Percentiles rank a stretch among this genome's conserved stretches.
These are phyloP conservation scores for Calamus simplicifolius DNA, from an alignment of 176 grass and related monocot genomes.

Conservation along the genomic window DNA sequence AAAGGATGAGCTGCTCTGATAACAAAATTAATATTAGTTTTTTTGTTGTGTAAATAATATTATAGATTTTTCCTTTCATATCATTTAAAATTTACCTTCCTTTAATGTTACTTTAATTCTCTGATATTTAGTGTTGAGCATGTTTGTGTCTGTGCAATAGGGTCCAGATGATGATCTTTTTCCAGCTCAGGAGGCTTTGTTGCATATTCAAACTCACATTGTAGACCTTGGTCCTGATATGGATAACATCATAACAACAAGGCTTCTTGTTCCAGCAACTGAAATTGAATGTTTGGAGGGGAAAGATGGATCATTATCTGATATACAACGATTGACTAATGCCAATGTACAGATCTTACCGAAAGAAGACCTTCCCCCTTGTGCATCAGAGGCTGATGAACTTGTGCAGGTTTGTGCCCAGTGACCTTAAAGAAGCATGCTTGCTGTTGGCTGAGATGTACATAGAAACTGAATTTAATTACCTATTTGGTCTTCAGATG, in stretches of 20 bases:
- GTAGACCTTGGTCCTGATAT: slow-evolving; percentile 93
- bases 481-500: neutral
- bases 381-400: slow-evolving; percentile 78
- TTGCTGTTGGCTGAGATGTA: too few species aligned
- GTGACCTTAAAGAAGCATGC: slow-evolving; percentile 9
- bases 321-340: slow-evolving; percentile 75
- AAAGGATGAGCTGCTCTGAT: too few species aligned
- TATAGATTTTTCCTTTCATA: too few species aligned
- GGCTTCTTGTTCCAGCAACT: slow-evolving; percentile 78
- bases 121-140: too few species aligned
- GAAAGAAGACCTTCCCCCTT: slow-evolving; percentile 72
- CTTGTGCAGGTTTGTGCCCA: slow-evolving; percentile 79
- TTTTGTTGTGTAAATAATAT: too few species aligned
- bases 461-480: neutral
- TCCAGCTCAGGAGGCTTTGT: slow-evolving; percentile 84
- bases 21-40: too few species aligned
- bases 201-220: slow-evolving; percentile 91
- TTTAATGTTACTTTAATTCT: too few species aligned
- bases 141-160: slow-evolving; percentile 30
- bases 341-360: slow-evolving; percentile 94
- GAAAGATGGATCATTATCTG: slow-evolving; percentile 63
- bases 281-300: slow-evolving; percentile 87
- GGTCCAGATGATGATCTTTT: slow-evolving; percentile 91
- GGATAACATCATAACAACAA: slow-evolving; percentile 91
- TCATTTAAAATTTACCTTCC: too few species aligned